Evolutionary conservation across 2,329 filamentous ascomycete genomes (phyloP).

Genomic region (Penicillium oxalicum): DNA sequence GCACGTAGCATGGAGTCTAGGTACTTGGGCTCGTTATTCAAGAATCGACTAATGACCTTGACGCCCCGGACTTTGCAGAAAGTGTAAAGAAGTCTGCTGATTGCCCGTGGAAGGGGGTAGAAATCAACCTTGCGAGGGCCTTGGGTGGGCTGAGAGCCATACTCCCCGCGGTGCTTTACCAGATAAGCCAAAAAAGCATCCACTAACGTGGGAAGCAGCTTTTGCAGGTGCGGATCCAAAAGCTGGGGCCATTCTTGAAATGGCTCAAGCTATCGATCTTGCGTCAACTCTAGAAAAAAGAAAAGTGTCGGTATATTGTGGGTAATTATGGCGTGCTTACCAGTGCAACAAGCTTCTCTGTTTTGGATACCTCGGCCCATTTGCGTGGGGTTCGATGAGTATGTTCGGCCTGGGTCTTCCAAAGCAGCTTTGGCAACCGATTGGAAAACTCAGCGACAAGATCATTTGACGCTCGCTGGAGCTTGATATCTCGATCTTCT

Average conservation of each 20-base stretch:
- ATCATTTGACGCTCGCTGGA: constrained; percentile 43
- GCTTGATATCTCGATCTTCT: constrained; percentile 41
- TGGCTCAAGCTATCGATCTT: constrained; percentile 57
- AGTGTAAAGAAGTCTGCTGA: constrained; percentile 75
- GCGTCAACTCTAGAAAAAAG: constrained; percentile 8
- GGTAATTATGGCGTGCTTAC: constrained; percentile 24
- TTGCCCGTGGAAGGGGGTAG: constrained; percentile 58
- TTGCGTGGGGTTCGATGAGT: constrained; percentile 29
- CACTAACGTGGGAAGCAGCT: constrained; percentile 67
- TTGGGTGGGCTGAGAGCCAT: constrained; percentile 31
- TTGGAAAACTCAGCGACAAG: constrained; percentile 38
- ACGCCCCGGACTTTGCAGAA: constrained; percentile 92
- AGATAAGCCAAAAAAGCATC: constrained; percentile 69
- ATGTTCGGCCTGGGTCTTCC: constrained; percentile 26
- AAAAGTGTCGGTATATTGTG: neutral
- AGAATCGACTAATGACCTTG: constrained; percentile 84
- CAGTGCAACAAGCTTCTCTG: constrained; percentile 35
- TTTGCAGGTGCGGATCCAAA: constrained; percentile 74
- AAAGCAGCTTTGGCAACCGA: constrained; percentile 40
- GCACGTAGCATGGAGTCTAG: constrained; percentile 73
- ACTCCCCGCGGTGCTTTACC: constrained; percentile 35
- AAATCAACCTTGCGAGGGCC: constrained; percentile 33
- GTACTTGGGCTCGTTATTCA: constrained; percentile 82
- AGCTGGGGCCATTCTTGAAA: constrained; percentile 96
- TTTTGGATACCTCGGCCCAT: constrained; percentile 35